Evolutionary conservation across 306 rosid species (phyloP), one percentile per base, ranked within the genome.

Genomic region (Leucaena leucocephala): DNA sequence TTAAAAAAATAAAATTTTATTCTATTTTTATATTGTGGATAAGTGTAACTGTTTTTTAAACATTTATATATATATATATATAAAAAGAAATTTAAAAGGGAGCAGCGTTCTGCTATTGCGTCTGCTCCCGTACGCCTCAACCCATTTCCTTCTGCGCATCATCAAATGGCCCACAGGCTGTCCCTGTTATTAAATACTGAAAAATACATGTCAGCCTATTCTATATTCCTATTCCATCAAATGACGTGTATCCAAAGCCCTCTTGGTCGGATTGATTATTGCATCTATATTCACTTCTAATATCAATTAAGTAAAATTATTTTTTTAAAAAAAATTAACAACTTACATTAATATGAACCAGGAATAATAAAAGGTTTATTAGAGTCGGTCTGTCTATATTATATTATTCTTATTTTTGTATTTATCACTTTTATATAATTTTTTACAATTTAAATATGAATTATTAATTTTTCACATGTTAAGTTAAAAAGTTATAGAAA

Each of bases 51-150:
- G n/a, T n/a, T n/a, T n/a, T n/a, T n/a, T n/a, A n/a, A n/a, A n/a
- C n/a, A n/a, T n/a, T n/a, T n/a, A n/a, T n/a, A n/a, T n/a, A n/a
- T n/a, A n/a, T n/a, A n/a, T n/a, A n/a, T n/a, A n/a, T n/a, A n/a
- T n/a, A n/a, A n/a, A n/a, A n/a, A n/a, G n/a, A n/a, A 38, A 46
- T 14, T 54, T 81, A 62, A 50, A 39, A 77, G 22, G 19, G 27
- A 38, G 80, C 22, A n/a, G 3, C 22, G 19, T 57, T 57, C 61
- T 3, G 12, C 14, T 73, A 39, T 55, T 27, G 16, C 27, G 19
- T 6, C 3, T 13, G 2, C 49, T n/a, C 34, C 16, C 66, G 2
- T 38, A 66, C 43, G 6, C 63, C 22, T 65, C 6, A 15, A 16
- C 27, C 21, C 42, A 27, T 33, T 10, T 33, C 3, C 8, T 12